Evolutionary conservation across 257 asterid species (phyloP).

Genomic region (Phtheirospermum japonicum): DNA sequence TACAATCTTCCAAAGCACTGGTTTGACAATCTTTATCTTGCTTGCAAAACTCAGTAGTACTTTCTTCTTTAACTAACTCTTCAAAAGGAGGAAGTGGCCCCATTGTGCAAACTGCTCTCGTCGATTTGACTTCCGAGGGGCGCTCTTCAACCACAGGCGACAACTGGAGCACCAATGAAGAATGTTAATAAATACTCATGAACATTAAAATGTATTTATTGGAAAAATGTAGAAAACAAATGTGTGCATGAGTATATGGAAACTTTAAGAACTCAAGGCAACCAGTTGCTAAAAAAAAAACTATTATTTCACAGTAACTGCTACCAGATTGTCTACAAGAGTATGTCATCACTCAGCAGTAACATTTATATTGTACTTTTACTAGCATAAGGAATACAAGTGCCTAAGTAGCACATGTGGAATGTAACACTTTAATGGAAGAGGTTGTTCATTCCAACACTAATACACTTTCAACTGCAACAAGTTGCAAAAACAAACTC

Average conservation of each 20-base stretch:
- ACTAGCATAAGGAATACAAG: conserved; percentile 12
- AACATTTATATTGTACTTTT: neutral
- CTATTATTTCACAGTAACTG: conserved; percentile 8
- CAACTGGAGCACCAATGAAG: conserved; percentile 49
- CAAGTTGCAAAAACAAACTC: conserved; percentile 15
- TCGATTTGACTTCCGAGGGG: conserved; percentile 48
- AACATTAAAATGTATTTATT: conserved; percentile 6
- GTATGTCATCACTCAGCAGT: conserved; percentile 6
- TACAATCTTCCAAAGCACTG: conserved; percentile 41
- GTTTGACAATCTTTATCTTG: conserved; percentile 39
- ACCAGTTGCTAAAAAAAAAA: conserved; percentile 16
- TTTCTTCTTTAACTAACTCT: conserved; percentile 56
- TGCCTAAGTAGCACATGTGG: conserved; percentile 4
- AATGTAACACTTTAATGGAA: conserved; percentile 10
- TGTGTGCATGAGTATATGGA: neutral
- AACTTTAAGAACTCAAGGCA: conserved; percentile 13
- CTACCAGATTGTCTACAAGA: conserved; percentile 2
- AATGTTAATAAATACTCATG: conserved; percentile 20
- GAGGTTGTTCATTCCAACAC: conserved; percentile 18
- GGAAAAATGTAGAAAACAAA: conserved; percentile 12
- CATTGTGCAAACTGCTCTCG: conserved; percentile 33
- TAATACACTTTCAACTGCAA: conserved; percentile 19
- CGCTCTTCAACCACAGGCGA: conserved; percentile 42
- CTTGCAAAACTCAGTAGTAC: conserved; percentile 30
- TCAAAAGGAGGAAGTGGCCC: conserved; percentile 71